A percentile compares a stretch with the other conserved stretches of the same genome.
Conservation (phyloP, 768 basidiomycete species). For the Xerocomellus amylosporus region DNA sequence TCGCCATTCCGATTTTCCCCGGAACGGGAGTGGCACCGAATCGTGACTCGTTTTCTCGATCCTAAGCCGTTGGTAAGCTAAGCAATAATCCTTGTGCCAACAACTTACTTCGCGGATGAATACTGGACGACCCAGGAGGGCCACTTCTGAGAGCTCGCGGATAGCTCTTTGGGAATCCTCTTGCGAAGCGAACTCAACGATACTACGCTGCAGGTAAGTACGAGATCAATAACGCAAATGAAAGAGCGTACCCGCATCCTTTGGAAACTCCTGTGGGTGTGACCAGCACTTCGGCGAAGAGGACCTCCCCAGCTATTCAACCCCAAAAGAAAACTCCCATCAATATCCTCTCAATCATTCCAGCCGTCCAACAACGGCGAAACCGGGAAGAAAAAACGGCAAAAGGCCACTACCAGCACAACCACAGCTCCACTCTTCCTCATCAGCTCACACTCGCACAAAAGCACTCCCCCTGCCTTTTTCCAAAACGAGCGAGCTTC, state of each 20-base stretch:
- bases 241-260: conserved; percentile 88
- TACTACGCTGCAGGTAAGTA: conserved; percentile 48
- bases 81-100: neutral
- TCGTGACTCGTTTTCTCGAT: conserved; percentile 93
- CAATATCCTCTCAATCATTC: conserved; percentile 82
- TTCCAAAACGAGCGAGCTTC: conserved; percentile 34
- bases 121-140: conserved; percentile 89
- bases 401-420: conserved; percentile 37
- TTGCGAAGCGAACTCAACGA: conserved; percentile 89
- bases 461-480: conserved; percentile 33
- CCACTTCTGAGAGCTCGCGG: conserved; percentile 83
- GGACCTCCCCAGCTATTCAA: conserved; percentile 97
- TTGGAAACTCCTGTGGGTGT: conserved; percentile 97
- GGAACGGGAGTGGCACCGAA: conserved; percentile 95
- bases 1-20: conserved; percentile 93
- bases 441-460: conserved; percentile 36
- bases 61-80: conserved; percentile 45
- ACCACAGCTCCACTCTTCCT: conserved; percentile 33
- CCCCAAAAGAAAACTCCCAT: conserved; percentile 90
- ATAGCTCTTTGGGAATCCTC: conserved; percentile 91
- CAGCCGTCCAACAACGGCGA: conserved; percentile 46
- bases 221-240: neutral
- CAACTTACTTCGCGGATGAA: conserved; percentile 88
- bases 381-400: conserved; percentile 40
- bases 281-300: conserved; percentile 98